Evolutionary conservation across 1,284 basidiomycete species (phyloP).

Genomic region (Microbotryum violaceum): DNA sequence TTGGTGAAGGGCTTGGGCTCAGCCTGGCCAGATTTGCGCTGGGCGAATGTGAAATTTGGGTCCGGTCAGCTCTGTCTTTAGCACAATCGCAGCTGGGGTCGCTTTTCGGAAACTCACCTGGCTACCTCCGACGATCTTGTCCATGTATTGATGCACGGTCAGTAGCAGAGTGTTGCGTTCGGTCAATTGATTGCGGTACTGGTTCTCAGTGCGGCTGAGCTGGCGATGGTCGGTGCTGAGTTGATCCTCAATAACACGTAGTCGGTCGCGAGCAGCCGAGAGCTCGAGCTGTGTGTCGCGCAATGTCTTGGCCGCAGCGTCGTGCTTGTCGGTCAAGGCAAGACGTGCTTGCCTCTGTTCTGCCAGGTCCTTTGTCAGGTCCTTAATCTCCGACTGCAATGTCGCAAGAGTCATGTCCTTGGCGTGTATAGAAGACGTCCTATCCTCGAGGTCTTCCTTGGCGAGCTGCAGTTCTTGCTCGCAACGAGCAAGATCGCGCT

Average conservation of each 20-base stretch:
- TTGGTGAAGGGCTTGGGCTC: conserved; percentile 83
- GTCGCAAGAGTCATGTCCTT: conserved; percentile 62
- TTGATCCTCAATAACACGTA: conserved; percentile 69
- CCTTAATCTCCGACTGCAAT: conserved; percentile 68
- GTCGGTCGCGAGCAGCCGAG: conserved; percentile 60
- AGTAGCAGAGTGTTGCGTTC: conserved; percentile 85
- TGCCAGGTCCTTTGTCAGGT: conserved; percentile 65
- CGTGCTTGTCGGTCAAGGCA: conserved; percentile 79
- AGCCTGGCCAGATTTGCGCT: conserved; percentile 41
- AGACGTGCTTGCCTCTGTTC: conserved; percentile 74
- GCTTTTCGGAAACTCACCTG: neutral
- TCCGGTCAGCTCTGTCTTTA: neutral
- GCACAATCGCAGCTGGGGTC: neutral
- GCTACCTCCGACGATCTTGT: conserved; percentile 60
- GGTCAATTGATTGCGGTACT: conserved; percentile 80
- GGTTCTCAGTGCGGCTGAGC: conserved; percentile 60
- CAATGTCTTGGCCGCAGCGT: conserved; percentile 50
- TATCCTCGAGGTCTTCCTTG: conserved; percentile 62
- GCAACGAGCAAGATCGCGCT: conserved; percentile 70
- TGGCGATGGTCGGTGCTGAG: conserved; percentile 75
- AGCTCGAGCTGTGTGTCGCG: conserved; percentile 44
- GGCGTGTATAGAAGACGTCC: conserved; percentile 58
- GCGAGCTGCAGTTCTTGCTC: conserved; percentile 72
- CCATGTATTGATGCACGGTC: conserved; percentile 90
- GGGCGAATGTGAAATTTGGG: neutral